Conservation (phyloP, 108 stramenopile genomes). For the Stephanodiscus triporus region DNA sequence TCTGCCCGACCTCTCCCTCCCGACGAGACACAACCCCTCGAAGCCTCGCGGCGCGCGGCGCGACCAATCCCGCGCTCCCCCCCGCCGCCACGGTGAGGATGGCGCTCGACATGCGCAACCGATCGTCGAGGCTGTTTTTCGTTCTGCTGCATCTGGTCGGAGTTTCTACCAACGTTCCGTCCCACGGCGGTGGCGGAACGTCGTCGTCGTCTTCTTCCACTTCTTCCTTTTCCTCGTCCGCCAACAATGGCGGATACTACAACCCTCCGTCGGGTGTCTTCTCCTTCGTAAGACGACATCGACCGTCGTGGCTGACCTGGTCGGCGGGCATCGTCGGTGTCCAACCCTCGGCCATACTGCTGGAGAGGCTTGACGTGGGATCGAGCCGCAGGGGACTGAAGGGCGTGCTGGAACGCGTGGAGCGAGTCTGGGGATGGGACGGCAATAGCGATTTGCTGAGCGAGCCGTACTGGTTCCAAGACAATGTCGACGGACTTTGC, state of each 20-base stretch:
- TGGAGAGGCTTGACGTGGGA: slow-evolving; percentile 55
- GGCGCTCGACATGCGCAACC: slow-evolving; percentile 43
- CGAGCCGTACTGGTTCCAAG: slow-evolving; percentile 77
- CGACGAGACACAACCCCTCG: too few relatives aligned
- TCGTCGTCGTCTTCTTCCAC: neutral
- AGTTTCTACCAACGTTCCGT: slow-evolving; percentile 53
- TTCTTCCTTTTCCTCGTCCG: neutral
- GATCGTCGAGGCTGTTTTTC: slow-evolving; percentile 64
- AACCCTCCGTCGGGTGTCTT: slow-evolving; percentile 6
- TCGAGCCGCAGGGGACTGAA: slow-evolving; percentile 26
- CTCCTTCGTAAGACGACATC: slow-evolving; percentile 13
- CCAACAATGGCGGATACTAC: neutral
- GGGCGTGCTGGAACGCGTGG: slow-evolving; percentile 38
- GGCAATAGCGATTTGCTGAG: slow-evolving; percentile 28
- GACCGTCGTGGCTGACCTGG: slow-evolving; percentile 14
- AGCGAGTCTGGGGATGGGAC: slow-evolving; percentile 28
- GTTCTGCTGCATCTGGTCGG: slow-evolving; percentile 63
- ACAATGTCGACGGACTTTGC: slow-evolving; percentile 61
- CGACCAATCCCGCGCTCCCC: neutral
- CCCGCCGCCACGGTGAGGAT: neutral
- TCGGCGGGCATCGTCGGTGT: slow-evolving; percentile 60
- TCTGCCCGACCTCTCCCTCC: too few relatives aligned
- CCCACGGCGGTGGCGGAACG: too few relatives aligned
- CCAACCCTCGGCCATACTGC: slow-evolving; percentile 55
- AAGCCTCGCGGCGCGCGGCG: too few relatives aligned